phyloP scores from a whole-genome alignment of 768 basidiomycete species.

The Termitomyces eurrhizus region DNA sequence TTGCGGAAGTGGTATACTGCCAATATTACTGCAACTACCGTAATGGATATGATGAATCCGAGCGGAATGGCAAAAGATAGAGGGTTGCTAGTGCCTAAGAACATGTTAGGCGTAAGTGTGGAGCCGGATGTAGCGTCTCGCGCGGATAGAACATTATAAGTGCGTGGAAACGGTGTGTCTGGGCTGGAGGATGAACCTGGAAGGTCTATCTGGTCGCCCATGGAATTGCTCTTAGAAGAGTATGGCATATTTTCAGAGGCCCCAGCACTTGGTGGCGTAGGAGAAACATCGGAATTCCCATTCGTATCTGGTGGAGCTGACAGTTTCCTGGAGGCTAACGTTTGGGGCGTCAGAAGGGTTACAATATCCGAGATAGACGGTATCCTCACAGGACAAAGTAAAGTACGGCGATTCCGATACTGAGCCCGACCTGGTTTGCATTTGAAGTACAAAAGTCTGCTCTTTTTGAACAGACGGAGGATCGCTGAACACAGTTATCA shows the following conservation, averaged over 20 bases:
- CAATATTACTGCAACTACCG: slow-evolving; percentile 25
- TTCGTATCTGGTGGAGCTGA: not conserved
- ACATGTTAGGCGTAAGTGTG: slow-evolving; percentile 12
- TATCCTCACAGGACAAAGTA: slow-evolving; percentile 21
- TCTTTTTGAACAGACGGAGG: slow-evolving; percentile 1
- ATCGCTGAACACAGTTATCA: slow-evolving; percentile 3
- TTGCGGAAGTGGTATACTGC: slow-evolving; percentile 25
- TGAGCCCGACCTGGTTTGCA: slow-evolving; percentile 22
- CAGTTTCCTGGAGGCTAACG: slow-evolving; percentile 3
- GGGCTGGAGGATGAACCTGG: not conserved
- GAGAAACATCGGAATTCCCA: not conserved
- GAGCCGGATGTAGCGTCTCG: slow-evolving; percentile 5
- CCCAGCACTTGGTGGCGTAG: not conserved
- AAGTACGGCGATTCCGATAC: slow-evolving; percentile 23
- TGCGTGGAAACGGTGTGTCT: not conserved
- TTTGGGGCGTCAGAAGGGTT: not conserved
- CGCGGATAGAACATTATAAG: not conserved
- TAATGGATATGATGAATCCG: slow-evolving; percentile 26
- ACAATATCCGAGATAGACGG: not conserved
- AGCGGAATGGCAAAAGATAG: slow-evolving; percentile 32
- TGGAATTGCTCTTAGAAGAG: not conserved
- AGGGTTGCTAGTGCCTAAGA: slow-evolving; percentile 23
- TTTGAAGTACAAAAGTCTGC: slow-evolving; percentile 10
- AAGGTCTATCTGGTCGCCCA: not conserved
- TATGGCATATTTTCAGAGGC: not conserved